phyloP scores from a whole-genome alignment of 495 filamentous ascomycete species.

The Lasiosphaeria miniovina region DNA sequence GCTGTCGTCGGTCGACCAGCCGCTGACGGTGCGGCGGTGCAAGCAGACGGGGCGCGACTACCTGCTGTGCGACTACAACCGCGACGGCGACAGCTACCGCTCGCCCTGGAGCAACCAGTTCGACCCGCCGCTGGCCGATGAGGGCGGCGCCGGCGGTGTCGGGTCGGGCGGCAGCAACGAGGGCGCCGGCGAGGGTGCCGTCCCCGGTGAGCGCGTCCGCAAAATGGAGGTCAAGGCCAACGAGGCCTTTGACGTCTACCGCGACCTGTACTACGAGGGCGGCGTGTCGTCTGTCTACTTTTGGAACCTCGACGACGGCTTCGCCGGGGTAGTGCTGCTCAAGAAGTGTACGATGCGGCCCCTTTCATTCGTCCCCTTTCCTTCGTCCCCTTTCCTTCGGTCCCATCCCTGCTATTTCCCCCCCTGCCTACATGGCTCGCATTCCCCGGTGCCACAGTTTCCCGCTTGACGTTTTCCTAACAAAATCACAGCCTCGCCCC shows the following conservation, averaged over 20 bases:
- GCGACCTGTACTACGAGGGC: conserved; percentile 97
- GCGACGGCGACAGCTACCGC: conserved; percentile 94
- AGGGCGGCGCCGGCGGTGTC: conserved; percentile 39
- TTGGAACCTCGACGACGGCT: conserved; percentile 98
- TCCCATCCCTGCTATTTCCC: neutral
- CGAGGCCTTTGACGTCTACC: conserved; percentile 94
- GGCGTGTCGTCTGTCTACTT: conserved; percentile 94
- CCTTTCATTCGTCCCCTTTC: conserved; percentile 1
- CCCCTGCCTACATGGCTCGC: neutral
- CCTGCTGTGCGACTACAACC: conserved; percentile 99
- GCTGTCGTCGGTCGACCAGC: conserved; percentile 94
- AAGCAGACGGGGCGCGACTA: conserved; percentile 88
- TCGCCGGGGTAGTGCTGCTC: conserved; percentile 90
- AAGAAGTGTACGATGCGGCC: conserved; percentile 70
- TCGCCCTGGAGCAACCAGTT: conserved; percentile 99
- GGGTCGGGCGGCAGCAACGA: conserved; percentile 39
- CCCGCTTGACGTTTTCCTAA: neutral
- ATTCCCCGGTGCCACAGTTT: neutral
- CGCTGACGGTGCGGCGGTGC: conserved; percentile 82
- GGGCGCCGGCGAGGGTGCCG: conserved; percentile 59
- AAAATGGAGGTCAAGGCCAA: conserved; percentile 92
- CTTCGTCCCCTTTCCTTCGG: neutral
- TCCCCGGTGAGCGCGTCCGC: conserved; percentile 81
- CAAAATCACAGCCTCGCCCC: conserved; percentile 26
- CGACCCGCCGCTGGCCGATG: conserved; percentile 67